phyloP scores from a whole-genome alignment of 352 stramenopile species.

The Thraustotheca clavata region DNA sequence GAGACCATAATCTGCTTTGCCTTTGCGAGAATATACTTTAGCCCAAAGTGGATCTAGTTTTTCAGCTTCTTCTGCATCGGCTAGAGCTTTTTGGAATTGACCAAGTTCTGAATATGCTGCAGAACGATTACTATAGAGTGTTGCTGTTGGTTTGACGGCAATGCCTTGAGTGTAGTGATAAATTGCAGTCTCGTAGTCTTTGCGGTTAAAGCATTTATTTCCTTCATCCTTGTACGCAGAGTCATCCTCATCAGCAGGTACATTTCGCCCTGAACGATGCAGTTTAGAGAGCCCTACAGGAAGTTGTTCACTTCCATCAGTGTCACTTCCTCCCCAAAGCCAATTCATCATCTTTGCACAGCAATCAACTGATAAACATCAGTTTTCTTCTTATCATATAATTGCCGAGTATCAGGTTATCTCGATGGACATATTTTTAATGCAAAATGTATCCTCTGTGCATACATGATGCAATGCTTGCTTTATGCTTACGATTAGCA shows the following conservation, averaged over 20 bases:
- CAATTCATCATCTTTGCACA: slow-evolving; percentile 13
- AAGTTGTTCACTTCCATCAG: slow-evolving; percentile 8
- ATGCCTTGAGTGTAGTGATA: slow-evolving; percentile 60
- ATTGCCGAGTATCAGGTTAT: background rate
- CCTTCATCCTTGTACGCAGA: slow-evolving; percentile 57
- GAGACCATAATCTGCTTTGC: slow-evolving; percentile 68
- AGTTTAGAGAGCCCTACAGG: slow-evolving; percentile 16
- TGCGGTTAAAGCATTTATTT: slow-evolving; percentile 54
- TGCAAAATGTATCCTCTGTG: too few relatives aligned
- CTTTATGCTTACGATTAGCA: background rate
- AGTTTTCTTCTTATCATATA: background rate
- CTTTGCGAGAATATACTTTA: slow-evolving; percentile 61
- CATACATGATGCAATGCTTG: too few relatives aligned
- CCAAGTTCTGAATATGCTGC: slow-evolving; percentile 59
- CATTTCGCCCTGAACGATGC: slow-evolving; percentile 37
- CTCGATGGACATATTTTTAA: too few relatives aligned
- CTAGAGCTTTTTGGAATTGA: slow-evolving; percentile 15
- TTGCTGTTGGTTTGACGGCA: slow-evolving; percentile 40
- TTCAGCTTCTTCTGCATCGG: slow-evolving; percentile 15
- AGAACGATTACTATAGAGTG: slow-evolving; percentile 71
- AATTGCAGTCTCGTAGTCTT: slow-evolving; percentile 43
- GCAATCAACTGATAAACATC: too few relatives aligned
- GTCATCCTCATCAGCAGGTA: slow-evolving; percentile 47
- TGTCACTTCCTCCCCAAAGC: slow-evolving; percentile 5
- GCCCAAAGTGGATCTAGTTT: slow-evolving; percentile 18